Evolutionary conservation across 2,329 filamentous ascomycete species (phyloP), one percentile per base, ranked within the genome.

Genomic region (Sphaerostilbella broomeana): DNA sequence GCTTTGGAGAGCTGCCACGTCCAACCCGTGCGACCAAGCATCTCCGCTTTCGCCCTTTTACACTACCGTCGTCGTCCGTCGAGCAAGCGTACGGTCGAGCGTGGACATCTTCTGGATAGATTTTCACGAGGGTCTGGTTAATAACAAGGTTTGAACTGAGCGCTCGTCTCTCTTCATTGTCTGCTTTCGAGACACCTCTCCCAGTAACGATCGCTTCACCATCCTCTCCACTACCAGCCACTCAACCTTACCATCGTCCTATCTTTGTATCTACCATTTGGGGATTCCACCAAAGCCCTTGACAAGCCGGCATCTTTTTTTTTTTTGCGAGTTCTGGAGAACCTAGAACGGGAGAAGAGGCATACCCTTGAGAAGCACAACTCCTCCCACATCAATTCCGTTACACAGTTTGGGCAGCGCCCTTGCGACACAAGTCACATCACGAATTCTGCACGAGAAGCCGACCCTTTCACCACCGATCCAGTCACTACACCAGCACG

Each of bases 401-500:
- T 51, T 56, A 54, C 55, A 53, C 54, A 48, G 40, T 47, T 51
- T 55, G 48, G 49, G 51, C 57, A 57, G 51, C 53, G 55, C 54
- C 51, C 52, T 59, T 52, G 51, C 59, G 58, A 56, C 53, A 56
- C 46, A 50, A 46, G 51, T 57, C 61, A 62, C 58, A 60, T 62
- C 61, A 63, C 60, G 59, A 58, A 53, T 54, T 54, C 55, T 60
- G 53, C 59, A 56, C 59, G 65, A 63, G 63, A 64, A 60, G 61
- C 55, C 63, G 62, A 61, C 61, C 51, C 59, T 44, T 25, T 30
- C 57, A 44, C 21, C 57, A 59, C 48, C 59, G 56, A 56, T 47
- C 52, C 60, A 63, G 62, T 65, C 73, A 74, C 72, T 77, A 69
- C 84, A 89, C 83, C 84, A 87, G 82, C 86, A 85, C 81, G 83